These are phyloP conservation scores for Lodderomyces margitis DNA, from an alignment of 1,139 yeast genomes.

Conservation along the genomic window DNA sequence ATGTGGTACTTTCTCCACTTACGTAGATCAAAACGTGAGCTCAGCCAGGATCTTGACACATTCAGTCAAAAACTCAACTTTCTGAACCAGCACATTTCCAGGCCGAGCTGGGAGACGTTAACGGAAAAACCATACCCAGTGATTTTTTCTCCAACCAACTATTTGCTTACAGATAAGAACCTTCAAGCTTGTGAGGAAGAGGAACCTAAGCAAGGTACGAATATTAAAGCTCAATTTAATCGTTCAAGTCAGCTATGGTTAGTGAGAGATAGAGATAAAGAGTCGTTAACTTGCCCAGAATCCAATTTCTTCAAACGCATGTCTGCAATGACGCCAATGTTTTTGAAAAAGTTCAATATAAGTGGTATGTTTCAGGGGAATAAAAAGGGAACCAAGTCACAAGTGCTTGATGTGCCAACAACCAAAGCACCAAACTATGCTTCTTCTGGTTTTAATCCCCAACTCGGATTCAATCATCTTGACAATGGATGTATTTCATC, in stretches of 20 bases:
- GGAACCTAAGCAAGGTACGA: not conserved
- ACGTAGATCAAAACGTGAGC: slow-evolving; percentile 1
- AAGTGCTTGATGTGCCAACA: slow-evolving; percentile 5
- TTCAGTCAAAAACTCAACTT: not conserved
- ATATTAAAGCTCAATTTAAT: not conserved
- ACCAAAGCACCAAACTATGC: not conserved
- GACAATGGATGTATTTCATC: not conserved
- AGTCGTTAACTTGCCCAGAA: not conserved
- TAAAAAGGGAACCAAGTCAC: slow-evolving; percentile 8
- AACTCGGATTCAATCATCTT: not conserved
- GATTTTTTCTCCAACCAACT: slow-evolving; percentile 13
- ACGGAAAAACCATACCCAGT: slow-evolving; percentile 14
- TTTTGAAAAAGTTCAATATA: slow-evolving; percentile 35
- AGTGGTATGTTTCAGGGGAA: slow-evolving; percentile 14
- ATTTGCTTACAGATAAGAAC: slow-evolving; percentile 7
- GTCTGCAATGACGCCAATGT: slow-evolving; percentile 30
- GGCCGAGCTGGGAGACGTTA: slow-evolving; percentile 9
- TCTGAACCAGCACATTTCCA: not conserved
- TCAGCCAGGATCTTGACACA: not conserved
- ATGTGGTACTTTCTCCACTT: slow-evolving; percentile 22
- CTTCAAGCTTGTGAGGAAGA: slow-evolving; percentile 7
- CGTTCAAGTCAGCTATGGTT: slow-evolving; percentile 6
- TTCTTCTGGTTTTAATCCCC: not conserved
- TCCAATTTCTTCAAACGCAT: slow-evolving; percentile 10
- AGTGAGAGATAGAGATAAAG: slow-evolving; percentile 1